Base-by-base conservation (phyloP, 2,329 filamentous ascomycete species). In the Cladosporium sp. region DNA sequence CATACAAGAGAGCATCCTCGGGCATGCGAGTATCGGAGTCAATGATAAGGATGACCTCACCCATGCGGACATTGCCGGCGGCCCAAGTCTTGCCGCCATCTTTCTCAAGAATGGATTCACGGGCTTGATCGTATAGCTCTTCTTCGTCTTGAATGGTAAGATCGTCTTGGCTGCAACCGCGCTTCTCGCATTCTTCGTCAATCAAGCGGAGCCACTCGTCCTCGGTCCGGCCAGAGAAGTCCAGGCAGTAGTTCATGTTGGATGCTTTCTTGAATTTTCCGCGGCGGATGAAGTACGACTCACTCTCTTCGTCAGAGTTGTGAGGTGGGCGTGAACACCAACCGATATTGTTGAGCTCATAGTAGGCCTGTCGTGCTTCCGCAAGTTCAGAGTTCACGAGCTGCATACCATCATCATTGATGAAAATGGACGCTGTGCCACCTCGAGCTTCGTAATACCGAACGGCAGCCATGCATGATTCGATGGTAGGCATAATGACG, bases 401-500 rank as follows among this genome's bases (percentile, higher is more conserved):
- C 67, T 88, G 85, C 46, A 89, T 74, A 59, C 85, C 85, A 56
- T 88, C 84, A 56, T 88, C 85, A 62, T 88, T 87, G 67, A 88
- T 72, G 61, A 88, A 86, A 69, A 88, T 83, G 64, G 88, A 88
- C 55, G 84, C 84, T 7, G 84, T 86, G n/a, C 85, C 85, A 55
- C 85, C 85, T 62, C 88, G 85, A 15, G 87, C 74, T 63, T 88
- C 85, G 61, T 88, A 89, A 0, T 83, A 87, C 27, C 83, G 85
- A 63, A 88, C 88, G 55, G 85, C 85, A 59, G 84, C 78, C 70
- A 89, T 89, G 69, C 91, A 78, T 2, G 86, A 90, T 61, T 82
- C 82, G 60, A 91, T 80, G 0, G 87, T 92, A 7, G 87, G 87
- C 16, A 77, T 78, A 60, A 91, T 90, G 67, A 94, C 88, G 54